phyloP scores from a whole-genome alignment of 306 rosid species.

The Cicer judaicum region DNA sequence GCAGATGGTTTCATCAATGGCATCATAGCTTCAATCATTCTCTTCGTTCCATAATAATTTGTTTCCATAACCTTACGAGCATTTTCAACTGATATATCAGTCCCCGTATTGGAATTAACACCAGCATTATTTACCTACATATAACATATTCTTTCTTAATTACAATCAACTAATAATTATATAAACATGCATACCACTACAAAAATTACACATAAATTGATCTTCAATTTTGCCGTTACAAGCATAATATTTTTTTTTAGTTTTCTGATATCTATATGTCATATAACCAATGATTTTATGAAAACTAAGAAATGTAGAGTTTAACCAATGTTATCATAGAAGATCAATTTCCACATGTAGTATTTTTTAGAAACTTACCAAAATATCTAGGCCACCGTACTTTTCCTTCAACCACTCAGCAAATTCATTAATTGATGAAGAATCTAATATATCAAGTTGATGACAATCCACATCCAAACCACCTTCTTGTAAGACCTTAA shows the following conservation, averaged over 20 bases:
- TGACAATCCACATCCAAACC: slow-evolving; percentile 76
- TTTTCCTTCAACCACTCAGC: slow-evolving; percentile 74
- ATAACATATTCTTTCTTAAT: not conserved
- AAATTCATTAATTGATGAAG: slow-evolving; percentile 62
- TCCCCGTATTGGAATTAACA: slow-evolving; percentile 76
- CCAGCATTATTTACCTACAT: slow-evolving; percentile 90
- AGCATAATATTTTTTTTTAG: too few species aligned
- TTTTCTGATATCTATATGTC: too few species aligned
- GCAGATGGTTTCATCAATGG: slow-evolving; percentile 85
- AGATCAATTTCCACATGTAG: too few species aligned
- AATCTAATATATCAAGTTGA: slow-evolving; percentile 83
- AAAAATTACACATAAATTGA: too few species aligned
- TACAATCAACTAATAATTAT: not conserved
- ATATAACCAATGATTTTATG: too few species aligned
- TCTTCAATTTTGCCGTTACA: too few species aligned
- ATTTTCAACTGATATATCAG: slow-evolving; percentile 65
- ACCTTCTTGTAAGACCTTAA: slow-evolving; percentile 89
- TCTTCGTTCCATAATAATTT: slow-evolving; percentile 82
- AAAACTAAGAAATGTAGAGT: too few species aligned
- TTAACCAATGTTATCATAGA: too few species aligned
- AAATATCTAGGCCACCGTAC: slow-evolving; percentile 84
- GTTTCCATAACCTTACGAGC: slow-evolving; percentile 69
- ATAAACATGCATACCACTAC: too few species aligned
- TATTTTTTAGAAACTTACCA: slow-evolving; percentile 54
- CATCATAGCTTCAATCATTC: slow-evolving; percentile 81